Conservation (phyloP, 2,329 filamentous ascomycete genomes). For the Aureobasidium sp. region DNA sequence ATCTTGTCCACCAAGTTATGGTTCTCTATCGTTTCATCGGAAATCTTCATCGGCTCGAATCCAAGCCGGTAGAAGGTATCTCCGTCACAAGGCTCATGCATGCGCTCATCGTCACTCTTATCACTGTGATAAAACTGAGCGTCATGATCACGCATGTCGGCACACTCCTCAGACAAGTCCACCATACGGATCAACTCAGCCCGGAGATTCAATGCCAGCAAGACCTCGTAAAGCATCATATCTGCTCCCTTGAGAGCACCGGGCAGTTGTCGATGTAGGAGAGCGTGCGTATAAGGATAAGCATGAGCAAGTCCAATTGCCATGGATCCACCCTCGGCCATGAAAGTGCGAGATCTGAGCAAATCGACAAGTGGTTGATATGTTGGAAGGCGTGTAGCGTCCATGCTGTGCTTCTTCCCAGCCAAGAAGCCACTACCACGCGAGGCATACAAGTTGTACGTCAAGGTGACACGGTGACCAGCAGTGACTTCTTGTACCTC, state of each 20-base stretch:
- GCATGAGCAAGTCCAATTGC: slow-evolving; percentile 18
- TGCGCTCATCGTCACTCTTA: background rate
- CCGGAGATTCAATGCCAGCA: slow-evolving; percentile 7
- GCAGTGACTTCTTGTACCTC: slow-evolving; percentile 41
- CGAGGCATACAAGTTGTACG: slow-evolving; percentile 48
- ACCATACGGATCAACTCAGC: background rate
- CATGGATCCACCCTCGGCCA: slow-evolving; percentile 21
- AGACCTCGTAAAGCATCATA: slow-evolving; percentile 19
- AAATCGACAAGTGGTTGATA: slow-evolving; percentile 26
- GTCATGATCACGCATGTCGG: too few species aligned
- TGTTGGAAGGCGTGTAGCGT: slow-evolving; percentile 29
- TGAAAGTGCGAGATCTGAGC: slow-evolving; percentile 27
- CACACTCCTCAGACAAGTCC: background rate
- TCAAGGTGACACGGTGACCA: slow-evolving; percentile 49
- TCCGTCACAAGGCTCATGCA: background rate
- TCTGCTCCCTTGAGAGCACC: slow-evolving; percentile 20
- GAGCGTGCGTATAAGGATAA: slow-evolving; percentile 19
- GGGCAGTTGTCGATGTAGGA: slow-evolving; percentile 15
- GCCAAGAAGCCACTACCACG: slow-evolving; percentile 27
- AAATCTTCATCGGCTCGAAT: background rate
- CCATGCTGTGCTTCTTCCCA: slow-evolving; percentile 19
- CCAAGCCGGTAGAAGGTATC: background rate
- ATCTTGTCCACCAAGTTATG: background rate
- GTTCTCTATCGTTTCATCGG: background rate
- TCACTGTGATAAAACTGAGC: background rate